Conservation (phyloP, 1,284 basidiomycete genomes). For the Trichosporon asahii region DNA sequence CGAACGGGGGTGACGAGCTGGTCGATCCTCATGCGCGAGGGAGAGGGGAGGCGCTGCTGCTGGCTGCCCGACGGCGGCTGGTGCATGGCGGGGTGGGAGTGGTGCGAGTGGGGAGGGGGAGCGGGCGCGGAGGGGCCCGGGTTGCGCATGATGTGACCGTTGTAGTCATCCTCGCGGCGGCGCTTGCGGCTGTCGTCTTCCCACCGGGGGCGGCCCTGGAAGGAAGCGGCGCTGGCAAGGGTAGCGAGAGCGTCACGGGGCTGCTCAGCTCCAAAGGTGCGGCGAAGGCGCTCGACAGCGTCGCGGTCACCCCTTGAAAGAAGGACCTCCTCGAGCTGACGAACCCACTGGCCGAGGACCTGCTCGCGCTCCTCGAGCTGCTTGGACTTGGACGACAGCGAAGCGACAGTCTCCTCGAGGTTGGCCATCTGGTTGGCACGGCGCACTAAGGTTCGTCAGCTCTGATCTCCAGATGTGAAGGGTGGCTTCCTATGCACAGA, state of each 20-base stretch:
- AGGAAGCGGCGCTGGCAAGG: constrained; percentile 23
- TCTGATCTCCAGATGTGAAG: not conserved
- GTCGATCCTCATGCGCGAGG: constrained; percentile 24
- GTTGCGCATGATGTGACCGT: constrained; percentile 9
- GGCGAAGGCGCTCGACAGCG: constrained; percentile 34
- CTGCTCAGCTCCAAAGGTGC: constrained; percentile 26
- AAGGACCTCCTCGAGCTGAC: constrained; percentile 39
- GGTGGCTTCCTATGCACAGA: not conserved
- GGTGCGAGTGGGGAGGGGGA: not conserved
- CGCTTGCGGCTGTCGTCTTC: constrained; percentile 19
- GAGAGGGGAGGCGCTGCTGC: constrained; percentile 17
- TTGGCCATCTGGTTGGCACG: constrained; percentile 44
- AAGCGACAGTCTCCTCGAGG: constrained; percentile 32
- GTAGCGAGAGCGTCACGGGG: constrained; percentile 23
- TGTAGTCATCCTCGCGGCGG: constrained; percentile 19
- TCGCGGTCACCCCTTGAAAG: constrained; percentile 30
- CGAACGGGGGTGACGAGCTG: constrained; percentile 18
- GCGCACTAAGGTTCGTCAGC: constrained; percentile 30
- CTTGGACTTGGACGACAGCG: constrained; percentile 24
- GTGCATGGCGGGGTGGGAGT: constrained; percentile 9
- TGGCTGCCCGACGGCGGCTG: not conserved
- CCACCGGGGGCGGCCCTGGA: constrained; percentile 15
- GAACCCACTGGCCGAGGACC: constrained; percentile 32
- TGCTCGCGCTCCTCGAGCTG: constrained; percentile 26
- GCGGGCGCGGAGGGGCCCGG: not conserved